Evolutionary conservation across 768 basidiomycete genomes (phyloP).

Genomic region (Xanthoconium stramineum): DNA sequence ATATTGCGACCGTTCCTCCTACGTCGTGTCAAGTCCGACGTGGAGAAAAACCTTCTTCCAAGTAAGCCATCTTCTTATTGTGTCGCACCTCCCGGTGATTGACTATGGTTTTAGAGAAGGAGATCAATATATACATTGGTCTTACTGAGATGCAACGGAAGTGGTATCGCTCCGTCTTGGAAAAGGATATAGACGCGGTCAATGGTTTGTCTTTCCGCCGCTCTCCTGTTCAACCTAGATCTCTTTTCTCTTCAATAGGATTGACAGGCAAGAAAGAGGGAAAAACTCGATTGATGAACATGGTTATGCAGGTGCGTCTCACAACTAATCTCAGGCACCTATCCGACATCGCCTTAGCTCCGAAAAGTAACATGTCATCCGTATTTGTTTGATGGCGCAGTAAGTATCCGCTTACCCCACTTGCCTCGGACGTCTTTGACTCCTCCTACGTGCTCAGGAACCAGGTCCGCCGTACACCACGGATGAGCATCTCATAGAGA

Average conservation of each 20-base stretch:
- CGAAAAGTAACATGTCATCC: constrained; percentile 90
- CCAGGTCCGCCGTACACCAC: constrained; percentile 98
- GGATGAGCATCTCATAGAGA: constrained; percentile 92
- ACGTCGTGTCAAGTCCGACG: constrained; percentile 91
- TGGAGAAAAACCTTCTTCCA: constrained; percentile 92
- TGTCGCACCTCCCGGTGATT: neutral
- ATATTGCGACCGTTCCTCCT: constrained; percentile 94
- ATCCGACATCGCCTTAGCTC: constrained; percentile 34
- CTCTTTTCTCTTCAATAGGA: constrained; percentile 40
- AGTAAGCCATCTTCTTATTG: constrained; percentile 44
- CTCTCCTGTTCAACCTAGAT: neutral
- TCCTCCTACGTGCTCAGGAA: constrained; percentile 49
- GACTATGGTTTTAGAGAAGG: constrained; percentile 65
- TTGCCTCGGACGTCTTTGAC: neutral
- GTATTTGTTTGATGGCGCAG: constrained; percentile 91
- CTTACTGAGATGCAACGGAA: constrained; percentile 97
- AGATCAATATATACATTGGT: constrained; percentile 97
- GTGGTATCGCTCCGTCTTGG: constrained; percentile 94
- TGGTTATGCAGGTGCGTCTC: constrained; percentile 90
- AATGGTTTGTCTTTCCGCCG: constrained; percentile 56
- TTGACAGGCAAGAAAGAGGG: constrained; percentile 97
- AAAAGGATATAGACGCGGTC: constrained; percentile 98
- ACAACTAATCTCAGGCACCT: neutral
- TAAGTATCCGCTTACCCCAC: constrained; percentile 29
- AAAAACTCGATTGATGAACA: constrained; percentile 95